These are phyloP conservation scores for Trypanosomatidae sp. DNA, from an alignment of 208 protist genomes.

Conservation along the genomic window DNA sequence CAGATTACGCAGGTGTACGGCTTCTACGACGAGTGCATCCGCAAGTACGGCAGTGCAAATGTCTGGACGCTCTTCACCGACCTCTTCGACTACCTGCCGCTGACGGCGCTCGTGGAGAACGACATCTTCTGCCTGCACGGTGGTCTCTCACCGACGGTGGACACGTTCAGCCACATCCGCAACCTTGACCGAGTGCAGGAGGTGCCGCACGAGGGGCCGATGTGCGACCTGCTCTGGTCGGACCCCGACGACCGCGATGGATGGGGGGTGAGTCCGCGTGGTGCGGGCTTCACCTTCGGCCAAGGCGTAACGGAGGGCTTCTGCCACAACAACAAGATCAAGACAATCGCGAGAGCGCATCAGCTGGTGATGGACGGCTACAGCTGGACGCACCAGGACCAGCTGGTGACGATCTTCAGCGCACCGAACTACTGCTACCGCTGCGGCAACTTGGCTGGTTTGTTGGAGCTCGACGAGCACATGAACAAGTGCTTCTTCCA, in stretches of 20 bases:
- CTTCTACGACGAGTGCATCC: conserved; percentile 99
- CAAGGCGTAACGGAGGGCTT: conserved; percentile 98
- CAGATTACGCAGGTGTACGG: conserved; percentile 99
- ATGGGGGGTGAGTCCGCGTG: conserved; percentile 97
- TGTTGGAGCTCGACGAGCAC: conserved; percentile 99
- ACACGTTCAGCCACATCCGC: conserved; percentile 95
- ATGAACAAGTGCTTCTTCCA: conserved; percentile 99
- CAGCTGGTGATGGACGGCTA: conserved; percentile 99
- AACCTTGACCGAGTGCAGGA: conserved; percentile 97
- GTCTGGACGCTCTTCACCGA: conserved; percentile 98
- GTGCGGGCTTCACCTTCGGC: conserved; percentile 98
- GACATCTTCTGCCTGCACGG: conserved; percentile 98
- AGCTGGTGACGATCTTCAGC: conserved; percentile 99
- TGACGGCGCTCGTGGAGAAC: conserved; percentile 97
- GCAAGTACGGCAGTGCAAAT: conserved; percentile 96
- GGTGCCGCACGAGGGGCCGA: conserved; percentile 98
- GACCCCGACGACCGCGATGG: conserved; percentile 97
- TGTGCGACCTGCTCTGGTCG: conserved; percentile 99
- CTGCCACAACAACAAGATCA: conserved; percentile 98
- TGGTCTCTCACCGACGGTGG: conserved; percentile 94
- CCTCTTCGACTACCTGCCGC: conserved; percentile 98
- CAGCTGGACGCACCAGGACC: conserved; percentile 97
- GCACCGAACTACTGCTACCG: conserved; percentile 99
- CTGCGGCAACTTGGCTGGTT: conserved; percentile 96
- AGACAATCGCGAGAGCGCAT: conserved; percentile 96